A percentile compares a stretch with the other conserved stretches of the same genome.
These are phyloP conservation scores for Vitis riparia DNA, from an alignment of 164 flowering plant species.

Conservation along the genomic window DNA sequence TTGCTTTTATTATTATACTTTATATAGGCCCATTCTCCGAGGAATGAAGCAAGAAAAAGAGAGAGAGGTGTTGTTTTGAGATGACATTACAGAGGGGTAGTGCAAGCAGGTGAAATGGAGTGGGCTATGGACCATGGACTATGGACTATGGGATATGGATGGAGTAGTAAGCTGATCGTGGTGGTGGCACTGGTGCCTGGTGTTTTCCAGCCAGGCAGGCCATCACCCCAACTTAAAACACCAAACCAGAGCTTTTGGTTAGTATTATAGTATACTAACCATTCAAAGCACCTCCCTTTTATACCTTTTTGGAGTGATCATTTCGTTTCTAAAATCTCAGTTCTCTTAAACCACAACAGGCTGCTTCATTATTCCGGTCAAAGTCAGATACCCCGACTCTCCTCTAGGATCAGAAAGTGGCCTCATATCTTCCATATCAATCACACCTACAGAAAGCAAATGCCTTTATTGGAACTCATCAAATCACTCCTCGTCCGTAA, in stretches of 20 bases:
- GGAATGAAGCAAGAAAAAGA: slow-evolving; percentile 9
- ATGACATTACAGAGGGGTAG: neutral
- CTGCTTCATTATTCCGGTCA: slow-evolving; percentile 26
- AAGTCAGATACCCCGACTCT: slow-evolving; percentile 21
- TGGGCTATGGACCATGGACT: too few species aligned
- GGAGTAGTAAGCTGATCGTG: slow-evolving; percentile 2
- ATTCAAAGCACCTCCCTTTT: too few species aligned
- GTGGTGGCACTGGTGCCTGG: neutral
- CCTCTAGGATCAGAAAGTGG: slow-evolving; percentile 8
- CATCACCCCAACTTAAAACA: too few species aligned
- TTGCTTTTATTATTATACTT: slow-evolving; percentile 1
- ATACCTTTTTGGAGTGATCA: too few species aligned
- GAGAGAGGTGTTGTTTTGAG: neutral
- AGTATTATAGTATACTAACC: too few species aligned
- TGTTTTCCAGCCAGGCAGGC: slow-evolving; percentile 3
- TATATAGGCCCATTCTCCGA: slow-evolving; percentile 16
- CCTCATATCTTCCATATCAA: slow-evolving; percentile 10
- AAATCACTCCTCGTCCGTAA: neutral
- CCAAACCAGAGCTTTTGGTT: too few species aligned
- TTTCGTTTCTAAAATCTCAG: too few species aligned
- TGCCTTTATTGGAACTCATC: slow-evolving; percentile 32
- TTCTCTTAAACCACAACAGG: neutral
- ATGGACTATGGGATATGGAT: neutral
- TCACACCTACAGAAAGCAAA: slow-evolving; percentile 17
- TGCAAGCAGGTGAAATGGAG: slow-evolving; percentile 8